phyloP scores from a whole-genome alignment of 345 rosid species.

The Linum tenue region DNA sequence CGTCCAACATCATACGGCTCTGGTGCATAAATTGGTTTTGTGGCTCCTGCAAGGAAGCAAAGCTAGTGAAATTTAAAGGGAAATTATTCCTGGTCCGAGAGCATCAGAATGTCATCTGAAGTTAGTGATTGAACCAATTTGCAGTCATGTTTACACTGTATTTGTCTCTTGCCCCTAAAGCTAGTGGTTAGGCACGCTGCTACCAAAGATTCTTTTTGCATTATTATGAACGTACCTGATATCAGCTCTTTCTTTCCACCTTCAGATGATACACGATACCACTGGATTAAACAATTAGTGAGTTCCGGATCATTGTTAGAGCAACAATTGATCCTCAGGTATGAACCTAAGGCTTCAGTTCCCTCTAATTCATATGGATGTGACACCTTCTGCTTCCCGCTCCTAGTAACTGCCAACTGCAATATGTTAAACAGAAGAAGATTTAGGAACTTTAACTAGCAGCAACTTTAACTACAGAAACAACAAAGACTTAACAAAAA shows the following conservation, averaged over 20 bases:
- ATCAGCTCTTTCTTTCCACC: conserved; percentile 69
- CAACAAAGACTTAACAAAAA: too few relatives aligned
- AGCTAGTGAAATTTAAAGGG: conserved; percentile 2
- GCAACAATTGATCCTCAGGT: conserved; percentile 55
- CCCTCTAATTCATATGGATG: conserved; percentile 68
- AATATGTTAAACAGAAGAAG: conserved; percentile 10
- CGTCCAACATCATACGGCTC: conserved; percentile 90
- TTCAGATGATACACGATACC: conserved; percentile 75
- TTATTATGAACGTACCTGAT: conserved; percentile 45
- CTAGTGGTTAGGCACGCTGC: neutral
- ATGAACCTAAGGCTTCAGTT: conserved; percentile 75
- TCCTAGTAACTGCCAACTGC: conserved; percentile 64
- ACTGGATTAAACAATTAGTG: conserved; percentile 62
- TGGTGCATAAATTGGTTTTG: conserved; percentile 81
- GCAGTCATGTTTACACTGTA: too few relatives aligned
- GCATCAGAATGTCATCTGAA: neutral
- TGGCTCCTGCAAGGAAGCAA: conserved; percentile 59
- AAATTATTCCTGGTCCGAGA: neutral
- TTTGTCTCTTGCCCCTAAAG: too few relatives aligned
- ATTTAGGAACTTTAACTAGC: conserved; percentile 2
- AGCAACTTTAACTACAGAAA: neutral
- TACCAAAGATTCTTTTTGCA: neutral
- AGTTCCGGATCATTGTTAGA: conserved; percentile 60
- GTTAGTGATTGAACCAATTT: too few relatives aligned
- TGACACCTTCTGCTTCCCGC: conserved; percentile 39